These are phyloP conservation scores for Macadamia integrifolia DNA, from an alignment of 164 flowering plant genomes.

Conservation along the genomic window DNA sequence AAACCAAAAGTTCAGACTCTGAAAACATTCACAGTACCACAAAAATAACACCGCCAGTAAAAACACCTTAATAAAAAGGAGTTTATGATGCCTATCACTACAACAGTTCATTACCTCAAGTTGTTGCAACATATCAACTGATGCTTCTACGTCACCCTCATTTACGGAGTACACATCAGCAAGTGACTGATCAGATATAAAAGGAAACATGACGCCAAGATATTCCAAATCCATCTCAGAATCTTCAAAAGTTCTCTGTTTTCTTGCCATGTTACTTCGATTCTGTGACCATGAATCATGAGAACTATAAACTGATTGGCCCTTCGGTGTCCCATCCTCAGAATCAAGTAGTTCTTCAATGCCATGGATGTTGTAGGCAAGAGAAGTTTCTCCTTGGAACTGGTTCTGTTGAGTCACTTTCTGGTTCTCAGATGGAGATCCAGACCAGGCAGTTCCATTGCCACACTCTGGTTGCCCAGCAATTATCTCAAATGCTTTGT, in stretches of 20 bases:
- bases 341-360: slow-evolving; percentile 1
- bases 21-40: too few relatives aligned
- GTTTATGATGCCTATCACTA: too few relatives aligned
- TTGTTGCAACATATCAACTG: slow-evolving; percentile 17
- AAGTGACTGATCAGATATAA: slow-evolving; percentile 9
- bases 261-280: slow-evolving; percentile 1
- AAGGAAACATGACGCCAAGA: slow-evolving; percentile 12
- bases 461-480: background rate
- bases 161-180: slow-evolving; percentile 17
- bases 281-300: background rate
- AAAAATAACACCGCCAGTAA: too few relatives aligned
- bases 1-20: too few relatives aligned
- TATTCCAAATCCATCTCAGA: slow-evolving; percentile 10
- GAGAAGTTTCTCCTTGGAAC: background rate
- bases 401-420: background rate
- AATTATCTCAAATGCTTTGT: background rate
- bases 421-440: background rate
- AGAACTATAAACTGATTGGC: background rate
- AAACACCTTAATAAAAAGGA: too few relatives aligned
- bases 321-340: background rate
- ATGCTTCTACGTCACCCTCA: slow-evolving; percentile 10
- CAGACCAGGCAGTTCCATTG: background rate
- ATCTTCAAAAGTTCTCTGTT: background rate
- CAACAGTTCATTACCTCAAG: slow-evolving; percentile 14
- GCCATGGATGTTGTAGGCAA: background rate